Evolutionary conservation across 257 asterid genomes (phyloP).

Genomic region (Gynochthodes officinalis): DNA sequence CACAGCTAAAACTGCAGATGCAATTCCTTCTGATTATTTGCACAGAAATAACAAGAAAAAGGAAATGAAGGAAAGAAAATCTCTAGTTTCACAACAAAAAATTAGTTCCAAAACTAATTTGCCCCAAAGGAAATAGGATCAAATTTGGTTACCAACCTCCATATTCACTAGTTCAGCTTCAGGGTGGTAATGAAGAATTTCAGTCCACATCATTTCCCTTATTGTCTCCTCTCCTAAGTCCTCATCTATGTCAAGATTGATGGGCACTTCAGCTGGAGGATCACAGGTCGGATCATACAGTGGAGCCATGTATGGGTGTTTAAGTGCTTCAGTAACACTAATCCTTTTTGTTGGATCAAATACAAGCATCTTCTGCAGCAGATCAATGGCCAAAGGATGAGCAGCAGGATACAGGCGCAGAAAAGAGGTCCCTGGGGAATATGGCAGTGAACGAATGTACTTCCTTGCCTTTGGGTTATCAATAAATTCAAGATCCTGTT

Average conservation of each 20-base stretch:
- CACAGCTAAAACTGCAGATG: conserved; percentile 22
- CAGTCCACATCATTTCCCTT: conserved; percentile 30
- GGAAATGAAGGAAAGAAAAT: not conserved
- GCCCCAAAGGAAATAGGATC: not conserved
- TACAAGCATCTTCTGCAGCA: conserved; percentile 29
- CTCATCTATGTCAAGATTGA: conserved; percentile 32
- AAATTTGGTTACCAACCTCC: conserved; percentile 6
- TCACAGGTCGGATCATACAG: conserved; percentile 22
- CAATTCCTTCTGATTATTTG: conserved; percentile 16
- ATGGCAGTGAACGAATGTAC: conserved; percentile 25
- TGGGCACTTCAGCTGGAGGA: conserved; percentile 28
- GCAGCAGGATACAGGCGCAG: conserved; percentile 24
- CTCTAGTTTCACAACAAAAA: conserved; percentile 7
- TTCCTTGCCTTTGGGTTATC: conserved; percentile 30
- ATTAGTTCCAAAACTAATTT: not conserved
- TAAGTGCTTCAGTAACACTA: conserved; percentile 25
- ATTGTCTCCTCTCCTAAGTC: conserved; percentile 25
- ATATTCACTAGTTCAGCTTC: conserved; percentile 18
- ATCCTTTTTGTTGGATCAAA: conserved; percentile 32
- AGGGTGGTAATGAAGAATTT: conserved; percentile 24
- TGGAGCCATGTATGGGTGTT: conserved; percentile 30
- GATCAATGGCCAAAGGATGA: conserved; percentile 26
- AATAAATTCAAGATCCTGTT: conserved; percentile 20
- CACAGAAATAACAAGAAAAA: not conserved
- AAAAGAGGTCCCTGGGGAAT: conserved; percentile 25